These are phyloP conservation scores for Diversispora eburnea DNA, from an alignment of 192 early-diverging fungal species.

Conservation along the genomic window DNA sequence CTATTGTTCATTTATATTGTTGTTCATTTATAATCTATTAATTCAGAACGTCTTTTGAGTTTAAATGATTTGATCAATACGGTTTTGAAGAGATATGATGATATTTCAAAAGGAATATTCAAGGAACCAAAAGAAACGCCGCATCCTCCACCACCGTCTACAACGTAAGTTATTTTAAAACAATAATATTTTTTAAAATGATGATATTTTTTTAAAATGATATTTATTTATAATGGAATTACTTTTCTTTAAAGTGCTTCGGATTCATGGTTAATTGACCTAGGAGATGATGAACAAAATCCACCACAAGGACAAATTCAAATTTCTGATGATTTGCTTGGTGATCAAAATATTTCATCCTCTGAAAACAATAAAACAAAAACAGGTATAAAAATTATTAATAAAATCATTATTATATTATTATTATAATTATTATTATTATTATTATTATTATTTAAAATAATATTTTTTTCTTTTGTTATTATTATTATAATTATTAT, in stretches of 20 bases:
- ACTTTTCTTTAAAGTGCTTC: neutral
- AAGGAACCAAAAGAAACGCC: neutral
- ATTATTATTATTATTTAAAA: neutral
- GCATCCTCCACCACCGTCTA: neutral
- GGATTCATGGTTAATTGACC: slow-evolving; percentile 6
- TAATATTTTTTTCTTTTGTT: neutral
- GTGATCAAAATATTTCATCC: neutral
- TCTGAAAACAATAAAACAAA: neutral
- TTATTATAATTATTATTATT: neutral
- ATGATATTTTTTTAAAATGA: neutral
- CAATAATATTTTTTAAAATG: neutral
- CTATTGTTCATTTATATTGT: neutral
- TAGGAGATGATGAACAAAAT: neutral
- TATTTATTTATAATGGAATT: neutral
- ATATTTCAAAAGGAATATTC: slow-evolving; percentile 48
- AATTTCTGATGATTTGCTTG: slow-evolving; percentile 3
- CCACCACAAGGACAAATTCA: neutral
- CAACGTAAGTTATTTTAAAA: slow-evolving; percentile 5
- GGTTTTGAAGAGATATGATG: slow-evolving; percentile 68
- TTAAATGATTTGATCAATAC: slow-evolving; percentile 80
- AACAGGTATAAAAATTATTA: slow-evolving; percentile 1
- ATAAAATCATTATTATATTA: no score
- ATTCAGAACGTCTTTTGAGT: slow-evolving; percentile 55
- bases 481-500: no score
- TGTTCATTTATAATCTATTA: neutral